A percentile compares a stretch with the other conserved stretches of the same genome.
Evolutionary conservation across 2,329 filamentous ascomycete species (phyloP).

Genomic region (Monosporascus sp.): DNA sequence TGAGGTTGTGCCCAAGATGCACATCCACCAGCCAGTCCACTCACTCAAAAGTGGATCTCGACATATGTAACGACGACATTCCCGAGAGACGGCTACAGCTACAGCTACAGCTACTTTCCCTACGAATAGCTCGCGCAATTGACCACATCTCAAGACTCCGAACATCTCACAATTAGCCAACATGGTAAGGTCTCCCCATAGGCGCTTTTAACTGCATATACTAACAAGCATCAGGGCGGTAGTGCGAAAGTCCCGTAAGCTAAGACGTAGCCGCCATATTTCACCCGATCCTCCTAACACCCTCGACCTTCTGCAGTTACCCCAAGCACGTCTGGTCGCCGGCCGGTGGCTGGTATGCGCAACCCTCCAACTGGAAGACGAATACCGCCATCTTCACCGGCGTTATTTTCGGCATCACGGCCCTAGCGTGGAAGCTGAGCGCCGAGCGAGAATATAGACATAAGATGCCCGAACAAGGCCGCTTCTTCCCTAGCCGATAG

Average conservation of each 20-base stretch:
- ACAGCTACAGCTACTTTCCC: not conserved
- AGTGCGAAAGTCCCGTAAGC: slow-evolving; percentile 62
- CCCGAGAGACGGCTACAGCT: not conserved
- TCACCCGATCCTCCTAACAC: not conserved
- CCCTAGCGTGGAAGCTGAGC: slow-evolving; percentile 63
- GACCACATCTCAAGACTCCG: slow-evolving; percentile 8
- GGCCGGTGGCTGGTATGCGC: slow-evolving; percentile 93
- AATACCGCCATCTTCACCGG: slow-evolving; percentile 78
- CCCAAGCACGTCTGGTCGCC: slow-evolving; percentile 99
- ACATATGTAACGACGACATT: not conserved
- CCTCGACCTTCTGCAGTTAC: slow-evolving; percentile 54
- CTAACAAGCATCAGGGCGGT: slow-evolving; percentile 60
- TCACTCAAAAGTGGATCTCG: not conserved
- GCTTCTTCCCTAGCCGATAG: slow-evolving; percentile 85
- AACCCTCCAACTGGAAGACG: slow-evolving; percentile 88
- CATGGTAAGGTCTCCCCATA: slow-evolving; percentile 44
- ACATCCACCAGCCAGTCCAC: not conserved
- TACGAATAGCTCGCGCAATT: not conserved
- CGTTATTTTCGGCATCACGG: slow-evolving; percentile 63
- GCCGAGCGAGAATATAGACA: slow-evolving; percentile 68
- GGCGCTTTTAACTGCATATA: not conserved
- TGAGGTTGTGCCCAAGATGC: no score
- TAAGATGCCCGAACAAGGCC: slow-evolving; percentile 70
- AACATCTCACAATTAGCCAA: slow-evolving; percentile 34
- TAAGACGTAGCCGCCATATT: slow-evolving; percentile 1